A percentile compares a stretch with the other conserved stretches of the same genome.
Conservation (phyloP, 2,329 filamentous ascomycete genomes). For the Alternaria gaisen region DNA sequence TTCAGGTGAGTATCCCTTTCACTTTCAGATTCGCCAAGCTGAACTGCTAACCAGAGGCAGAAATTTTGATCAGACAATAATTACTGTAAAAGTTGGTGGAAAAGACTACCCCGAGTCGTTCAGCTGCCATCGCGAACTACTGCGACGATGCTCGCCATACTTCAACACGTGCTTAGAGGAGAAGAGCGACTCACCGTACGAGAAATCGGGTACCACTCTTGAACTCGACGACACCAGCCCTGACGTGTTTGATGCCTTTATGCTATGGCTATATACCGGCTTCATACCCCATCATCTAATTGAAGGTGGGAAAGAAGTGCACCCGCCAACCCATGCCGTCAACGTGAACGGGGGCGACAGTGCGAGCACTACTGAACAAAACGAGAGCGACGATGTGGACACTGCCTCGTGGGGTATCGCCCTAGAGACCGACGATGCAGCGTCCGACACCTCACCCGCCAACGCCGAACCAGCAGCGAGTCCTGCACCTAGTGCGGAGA, state of each 20-base stretch:
- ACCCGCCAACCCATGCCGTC: slow-evolving; percentile 40
- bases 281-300: slow-evolving; percentile 50
- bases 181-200: slow-evolving; percentile 44
- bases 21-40: neutral
- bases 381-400: slow-evolving; percentile 44
- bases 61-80: slow-evolving; percentile 50
- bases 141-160: slow-evolving; percentile 46
- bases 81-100: slow-evolving; percentile 46
- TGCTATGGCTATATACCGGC: slow-evolving; percentile 51
- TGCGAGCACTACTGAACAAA: slow-evolving; percentile 22
- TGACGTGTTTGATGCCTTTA: slow-evolving; percentile 51
- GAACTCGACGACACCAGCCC: slow-evolving; percentile 46
- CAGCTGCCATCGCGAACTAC: slow-evolving; percentile 46
- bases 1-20: slow-evolving; percentile 36
- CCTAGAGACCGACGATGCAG: slow-evolving; percentile 42
- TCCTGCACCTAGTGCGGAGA: slow-evolving; percentile 37
- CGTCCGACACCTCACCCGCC: slow-evolving; percentile 17
- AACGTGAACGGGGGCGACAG: slow-evolving; percentile 30
- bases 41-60: slow-evolving; percentile 31
- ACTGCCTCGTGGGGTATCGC: slow-evolving; percentile 47
- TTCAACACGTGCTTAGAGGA: slow-evolving; percentile 44
- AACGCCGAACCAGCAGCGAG: slow-evolving; percentile 21
- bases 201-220: slow-evolving; percentile 34
- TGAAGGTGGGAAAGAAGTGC: slow-evolving; percentile 46
- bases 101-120: slow-evolving; percentile 46